Percentiles rank a stretch among this genome's conserved stretches.
Evolutionary conservation across 2,329 filamentous ascomycete genomes (phyloP).

Genomic region (Xylariales sp.): DNA sequence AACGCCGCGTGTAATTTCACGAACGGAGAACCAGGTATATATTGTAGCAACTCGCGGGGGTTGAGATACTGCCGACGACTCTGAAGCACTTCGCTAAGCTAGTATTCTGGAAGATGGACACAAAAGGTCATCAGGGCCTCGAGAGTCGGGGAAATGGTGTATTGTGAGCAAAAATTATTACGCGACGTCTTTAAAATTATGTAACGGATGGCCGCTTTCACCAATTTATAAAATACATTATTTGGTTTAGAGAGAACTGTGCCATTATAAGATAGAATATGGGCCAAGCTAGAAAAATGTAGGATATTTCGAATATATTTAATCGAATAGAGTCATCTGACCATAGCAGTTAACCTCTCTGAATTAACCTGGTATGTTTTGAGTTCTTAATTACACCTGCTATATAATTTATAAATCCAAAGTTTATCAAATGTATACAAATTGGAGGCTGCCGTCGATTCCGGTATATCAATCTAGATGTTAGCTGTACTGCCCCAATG

Average conservation of each 20-base stretch:
- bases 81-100: neutral
- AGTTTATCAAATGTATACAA: neutral
- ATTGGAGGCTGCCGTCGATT: neutral
- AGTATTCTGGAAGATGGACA: no score
- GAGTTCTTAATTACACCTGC: neutral
- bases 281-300: neutral
- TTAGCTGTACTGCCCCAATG: neutral
- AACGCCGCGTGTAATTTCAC: no score
- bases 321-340: neutral
- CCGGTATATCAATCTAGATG: neutral
- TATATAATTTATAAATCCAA: neutral
- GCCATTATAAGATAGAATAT: no score
- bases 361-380: neutral
- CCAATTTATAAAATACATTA: no score
- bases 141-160: no score
- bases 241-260: no score
- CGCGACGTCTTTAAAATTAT: no score
- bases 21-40: neutral
- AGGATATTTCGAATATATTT: neutral
- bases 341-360: neutral
- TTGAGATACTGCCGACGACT: neutral
- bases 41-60: neutral
- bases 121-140: no score
- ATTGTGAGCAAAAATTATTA: no score
- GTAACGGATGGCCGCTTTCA: no score